These are phyloP conservation scores for Cenchrus americanus DNA, from an alignment of 176 grass and related monocot genomes.

Conservation along the genomic window DNA sequence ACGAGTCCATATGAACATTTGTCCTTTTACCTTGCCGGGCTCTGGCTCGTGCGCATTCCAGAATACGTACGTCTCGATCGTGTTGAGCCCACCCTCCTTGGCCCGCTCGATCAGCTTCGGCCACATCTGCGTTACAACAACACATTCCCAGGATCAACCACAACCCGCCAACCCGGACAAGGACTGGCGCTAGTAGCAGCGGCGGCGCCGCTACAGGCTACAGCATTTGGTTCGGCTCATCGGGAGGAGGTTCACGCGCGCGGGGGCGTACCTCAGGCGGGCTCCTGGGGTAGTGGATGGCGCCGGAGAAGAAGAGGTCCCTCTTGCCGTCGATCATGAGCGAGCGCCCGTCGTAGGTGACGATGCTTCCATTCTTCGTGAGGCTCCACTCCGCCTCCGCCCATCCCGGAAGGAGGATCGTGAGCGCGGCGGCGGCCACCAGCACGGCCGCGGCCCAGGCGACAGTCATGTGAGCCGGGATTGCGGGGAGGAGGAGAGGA, in stretches of 20 bases:
- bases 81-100: slow-evolving; percentile 78
- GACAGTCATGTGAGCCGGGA: slow-evolving; percentile 32
- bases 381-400: slow-evolving; percentile 41
- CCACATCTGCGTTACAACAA: slow-evolving; percentile 60
- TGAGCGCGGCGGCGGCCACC: slow-evolving; percentile 15
- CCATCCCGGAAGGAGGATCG: slow-evolving; percentile 32
- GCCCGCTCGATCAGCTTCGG: slow-evolving; percentile 59
- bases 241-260: background rate
- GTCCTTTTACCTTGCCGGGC: slow-evolving; percentile 61
- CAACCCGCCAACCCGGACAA: background rate
- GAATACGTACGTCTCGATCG: slow-evolving; percentile 87
- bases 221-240: background rate
- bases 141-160: background rate
- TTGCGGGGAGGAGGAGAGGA: too few species aligned
- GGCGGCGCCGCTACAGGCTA: background rate
- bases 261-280: slow-evolving; percentile 51
- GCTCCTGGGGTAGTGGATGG: slow-evolving; percentile 92
- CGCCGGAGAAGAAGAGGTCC: slow-evolving; percentile 88
- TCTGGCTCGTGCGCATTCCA: slow-evolving; percentile 91
- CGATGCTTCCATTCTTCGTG: slow-evolving; percentile 40
- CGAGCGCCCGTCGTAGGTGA: slow-evolving; percentile 71
- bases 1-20: background rate
- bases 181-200: background rate
- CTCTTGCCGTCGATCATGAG: slow-evolving; percentile 74
- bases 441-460: slow-evolving; percentile 22